Evolutionary conservation across 2,329 filamentous ascomycete genomes (phyloP).

Genomic region (Colletotrichum sidae): DNA sequence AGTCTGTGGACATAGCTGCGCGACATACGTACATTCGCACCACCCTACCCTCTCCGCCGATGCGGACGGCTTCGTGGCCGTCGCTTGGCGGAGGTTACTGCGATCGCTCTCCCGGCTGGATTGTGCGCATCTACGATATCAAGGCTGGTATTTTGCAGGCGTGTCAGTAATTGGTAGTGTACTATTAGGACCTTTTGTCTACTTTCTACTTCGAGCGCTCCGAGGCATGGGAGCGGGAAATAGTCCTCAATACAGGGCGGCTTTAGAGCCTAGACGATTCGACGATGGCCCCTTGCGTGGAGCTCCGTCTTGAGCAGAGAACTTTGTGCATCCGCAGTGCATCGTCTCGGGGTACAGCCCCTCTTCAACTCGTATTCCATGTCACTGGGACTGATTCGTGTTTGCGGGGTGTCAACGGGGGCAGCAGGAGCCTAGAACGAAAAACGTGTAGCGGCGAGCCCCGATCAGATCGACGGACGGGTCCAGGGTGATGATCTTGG

Average conservation of each 20-base stretch:
- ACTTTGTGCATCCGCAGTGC: not conserved
- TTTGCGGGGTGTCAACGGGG: conserved; percentile 31
- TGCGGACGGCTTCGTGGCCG: not conserved
- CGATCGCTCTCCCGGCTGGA: conserved; percentile 13
- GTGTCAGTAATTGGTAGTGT: conserved; percentile 39
- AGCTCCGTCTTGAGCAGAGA: not conserved
- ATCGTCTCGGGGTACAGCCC: conserved; percentile 18
- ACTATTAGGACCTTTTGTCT: conserved; percentile 37
- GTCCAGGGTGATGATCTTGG: conserved; percentile 9
- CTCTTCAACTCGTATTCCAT: conserved; percentile 24
- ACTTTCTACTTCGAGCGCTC: conserved; percentile 33
- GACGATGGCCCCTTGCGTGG: not conserved
- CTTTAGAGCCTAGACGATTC: conserved; percentile 19
- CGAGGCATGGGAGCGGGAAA: conserved; percentile 29
- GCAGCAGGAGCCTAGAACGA: conserved; percentile 15
- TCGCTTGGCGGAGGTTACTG: conserved; percentile 2
- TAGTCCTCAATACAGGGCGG: conserved; percentile 36
- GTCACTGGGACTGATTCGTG: conserved; percentile 27
- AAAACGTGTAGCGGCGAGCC: conserved; percentile 2
- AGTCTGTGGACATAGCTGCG: conserved; percentile 37
- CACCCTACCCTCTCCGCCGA: conserved; percentile 16
- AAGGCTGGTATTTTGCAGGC: conserved; percentile 18
- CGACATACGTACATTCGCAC: conserved; percentile 38
- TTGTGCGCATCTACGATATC: conserved; percentile 6
- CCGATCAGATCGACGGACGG: conserved; percentile 14